Evolutionary conservation across 306 rosid species (phyloP), one percentile per base, ranked within the genome.

Genomic region (Quercus robur): DNA sequence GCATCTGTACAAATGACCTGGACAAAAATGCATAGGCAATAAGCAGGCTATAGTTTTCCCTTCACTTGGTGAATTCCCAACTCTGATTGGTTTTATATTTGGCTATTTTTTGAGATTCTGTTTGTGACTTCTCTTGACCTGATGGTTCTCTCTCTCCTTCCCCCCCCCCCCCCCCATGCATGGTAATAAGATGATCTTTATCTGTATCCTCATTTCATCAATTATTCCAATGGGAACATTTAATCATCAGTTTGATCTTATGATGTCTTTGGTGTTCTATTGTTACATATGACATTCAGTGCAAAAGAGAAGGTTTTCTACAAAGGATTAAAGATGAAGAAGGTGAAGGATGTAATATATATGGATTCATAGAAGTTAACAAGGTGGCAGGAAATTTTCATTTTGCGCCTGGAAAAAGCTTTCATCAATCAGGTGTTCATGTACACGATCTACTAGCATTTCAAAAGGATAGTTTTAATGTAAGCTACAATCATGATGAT

Each of bases 371-470:
- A 87, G 97, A 95, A 87, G 97, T 95, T 74, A 96, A 96, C 82
- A 96, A 96, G 86, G 98, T 96, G 58, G 99, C 98, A 7, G 98
- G 99, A 74, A 96, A 93, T 87, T 96, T 96, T 75, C 99, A 96
- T 83, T 93, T 96, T 88, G 98, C 98, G 71, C 97, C 97, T 72
- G 99, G 98, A 81, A 96, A 96, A 89, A 96, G 99, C 83, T 96
- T 96, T 84, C 98, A 96, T 80, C 98, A 96, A 84, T 90, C 98
- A 69, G 93, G 92, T 71, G 94, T 89, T 61, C 99, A 91, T 59
- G 93, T 96, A 30, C 99, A 96, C 61, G 97, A 96, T 86, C 72
- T 96, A 54, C 81, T 90, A 88, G 91, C 97, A 61, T 93, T 96
- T 89, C 98, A 96, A 87, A 96, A 89, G 88, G 98, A 96, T 69